Base-by-base conservation (phyloP, 2,329 filamentous ascomycete species). In the Aureobasidium lini region DNA sequence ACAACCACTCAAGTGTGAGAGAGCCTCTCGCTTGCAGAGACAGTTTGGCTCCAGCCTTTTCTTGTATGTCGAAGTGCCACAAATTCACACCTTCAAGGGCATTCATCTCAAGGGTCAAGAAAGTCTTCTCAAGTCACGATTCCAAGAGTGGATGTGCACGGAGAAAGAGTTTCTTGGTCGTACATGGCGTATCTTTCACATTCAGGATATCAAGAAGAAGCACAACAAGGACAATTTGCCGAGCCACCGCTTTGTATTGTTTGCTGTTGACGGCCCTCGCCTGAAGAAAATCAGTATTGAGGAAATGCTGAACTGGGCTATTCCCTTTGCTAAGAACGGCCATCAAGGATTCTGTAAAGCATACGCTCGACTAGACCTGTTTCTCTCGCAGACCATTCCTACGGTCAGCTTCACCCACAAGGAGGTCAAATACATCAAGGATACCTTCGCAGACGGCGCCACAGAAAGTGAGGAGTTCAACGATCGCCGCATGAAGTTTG, bases 331-430 rank as follows among this genome's bases (percentile, higher is more conserved):
- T 0, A 18, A 57, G 3, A 79, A 79, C 58, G 7, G 46, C 1
- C 1, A 70, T 0, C 72, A 76, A 61, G 59, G 62, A 1, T 73
- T 73, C 15, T 72, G 71, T 61, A 79, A 80, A 60, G 69, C 69
- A 0, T 77, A 69, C 60, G 70, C 76, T 11, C 69, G 77, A 5
- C 60, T 78, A 0, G 74, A 76, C 34, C 67, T 80, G 3, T 71
- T 61, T 0, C 66, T 76, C 0, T 79, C 77, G 0, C 68, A 69
- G 9, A 79, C 75, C 0, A 67, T 63, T 11, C 70, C 73, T 0
- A 71, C 72, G 0, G 34, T 75, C 0, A 48, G 43, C 0, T 77
- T 79, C 60, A 64, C 66, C 7, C 69, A 70, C 0, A 67, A 66
- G 1, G 73, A 79, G 42, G 66, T 79, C 11, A 54, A 57, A 34